phyloP scores from a whole-genome alignment of 495 filamentous ascomycete genomes.

The Terfezia boudieri region DNA sequence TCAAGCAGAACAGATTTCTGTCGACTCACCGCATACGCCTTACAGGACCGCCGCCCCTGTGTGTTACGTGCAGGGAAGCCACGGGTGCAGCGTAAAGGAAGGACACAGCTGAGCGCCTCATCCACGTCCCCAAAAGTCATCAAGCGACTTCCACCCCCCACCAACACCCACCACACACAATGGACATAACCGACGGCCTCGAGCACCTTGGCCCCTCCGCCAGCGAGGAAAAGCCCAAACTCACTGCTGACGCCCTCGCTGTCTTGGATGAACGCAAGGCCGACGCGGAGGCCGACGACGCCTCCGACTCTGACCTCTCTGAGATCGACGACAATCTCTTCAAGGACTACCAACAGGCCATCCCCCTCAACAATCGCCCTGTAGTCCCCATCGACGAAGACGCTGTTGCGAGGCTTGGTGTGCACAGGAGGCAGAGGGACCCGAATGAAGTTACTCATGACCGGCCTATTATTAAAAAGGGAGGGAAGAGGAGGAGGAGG shows the following conservation, averaged over 20 bases:
- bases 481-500: constrained; percentile 47
- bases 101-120: too few relatives aligned
- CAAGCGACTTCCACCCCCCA: too few relatives aligned
- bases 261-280: constrained; percentile 18
- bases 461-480: constrained; percentile 34
- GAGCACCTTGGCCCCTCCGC: constrained; percentile 10
- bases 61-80: too few relatives aligned
- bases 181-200: constrained; percentile 12
- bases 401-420: constrained; percentile 51
- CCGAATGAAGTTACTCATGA: constrained; percentile 23
- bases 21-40: too few relatives aligned
- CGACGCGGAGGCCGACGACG: constrained; percentile 20
- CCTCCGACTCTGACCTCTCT: constrained; percentile 68
- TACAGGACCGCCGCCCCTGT: too few relatives aligned
- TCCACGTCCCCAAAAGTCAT: too few relatives aligned
- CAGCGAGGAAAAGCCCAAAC: background rate
- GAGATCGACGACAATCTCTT: constrained; percentile 93
- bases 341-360: constrained; percentile 56
- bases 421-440: constrained; percentile 54
- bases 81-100: too few relatives aligned
- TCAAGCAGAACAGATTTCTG: too few relatives aligned
- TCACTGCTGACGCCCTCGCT: constrained; percentile 11
- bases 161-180: too few relatives aligned
- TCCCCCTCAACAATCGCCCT: constrained; percentile 33
- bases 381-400: constrained; percentile 70